A percentile compares a stretch with the other conserved stretches of the same genome.
Conservation (phyloP, 495 filamentous ascomycete genomes). For the Cenococcum geophilum region DNA sequence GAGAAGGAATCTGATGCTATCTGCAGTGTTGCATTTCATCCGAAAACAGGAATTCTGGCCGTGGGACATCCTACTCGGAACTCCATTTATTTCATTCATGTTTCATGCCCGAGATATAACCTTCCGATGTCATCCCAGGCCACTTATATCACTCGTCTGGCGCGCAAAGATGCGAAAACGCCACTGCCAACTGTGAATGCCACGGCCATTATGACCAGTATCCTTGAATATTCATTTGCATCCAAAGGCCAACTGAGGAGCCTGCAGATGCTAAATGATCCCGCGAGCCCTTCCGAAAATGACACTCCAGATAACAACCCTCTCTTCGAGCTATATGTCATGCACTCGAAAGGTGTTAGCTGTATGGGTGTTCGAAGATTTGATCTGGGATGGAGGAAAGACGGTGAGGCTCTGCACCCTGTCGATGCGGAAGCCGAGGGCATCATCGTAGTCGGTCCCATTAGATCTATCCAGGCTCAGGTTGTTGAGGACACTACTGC, state of each 20-base stretch:
- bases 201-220: constrained; percentile 91
- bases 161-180: constrained; percentile 53
- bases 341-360: constrained; percentile 93
- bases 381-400: constrained; percentile 81
- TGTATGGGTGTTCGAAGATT: constrained; percentile 75
- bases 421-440: constrained; percentile 67
- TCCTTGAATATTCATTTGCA: constrained; percentile 87
- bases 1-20: constrained; percentile 94
- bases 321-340: constrained; percentile 90
- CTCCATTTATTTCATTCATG: constrained; percentile 91
- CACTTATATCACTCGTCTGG: constrained; percentile 69
- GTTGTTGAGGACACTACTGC: constrained; percentile 46
- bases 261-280: constrained; percentile 70
- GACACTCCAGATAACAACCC: constrained; percentile 53
- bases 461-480: constrained; percentile 37
- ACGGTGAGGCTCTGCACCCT: constrained; percentile 73
- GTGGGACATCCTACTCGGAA: constrained; percentile 96
- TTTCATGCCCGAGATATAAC: constrained; percentile 88
- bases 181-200: constrained; percentile 77
- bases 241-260: constrained; percentile 86
- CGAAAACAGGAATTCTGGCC: constrained; percentile 80
- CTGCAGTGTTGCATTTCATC: constrained; percentile 91
- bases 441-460: constrained; percentile 48
- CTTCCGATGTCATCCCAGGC: constrained; percentile 76
- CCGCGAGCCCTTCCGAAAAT: constrained; percentile 47